These are phyloP conservation scores for Aspergillus sp. DNA, from an alignment of 2,329 filamentous ascomycete genomes.

Conservation along the genomic window DNA sequence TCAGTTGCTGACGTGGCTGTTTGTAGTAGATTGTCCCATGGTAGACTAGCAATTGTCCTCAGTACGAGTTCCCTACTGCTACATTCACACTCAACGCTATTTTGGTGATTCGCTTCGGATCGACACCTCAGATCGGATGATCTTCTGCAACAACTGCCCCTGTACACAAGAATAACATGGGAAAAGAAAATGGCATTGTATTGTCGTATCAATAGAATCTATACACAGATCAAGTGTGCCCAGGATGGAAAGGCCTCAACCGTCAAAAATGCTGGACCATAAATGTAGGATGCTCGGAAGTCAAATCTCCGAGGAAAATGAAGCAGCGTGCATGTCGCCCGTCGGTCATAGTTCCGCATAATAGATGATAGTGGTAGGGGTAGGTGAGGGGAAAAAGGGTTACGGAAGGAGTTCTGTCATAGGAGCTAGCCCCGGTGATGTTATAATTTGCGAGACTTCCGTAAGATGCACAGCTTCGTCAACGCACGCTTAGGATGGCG, in stretches of 20 bases:
- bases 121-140: neutral
- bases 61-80: neutral
- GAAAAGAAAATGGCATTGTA: neutral
- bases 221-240: neutral
- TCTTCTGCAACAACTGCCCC: neutral
- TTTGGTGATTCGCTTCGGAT: neutral
- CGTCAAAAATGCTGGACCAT: neutral
- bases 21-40: neutral
- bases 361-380: neutral
- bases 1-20: constrained; percentile 8
- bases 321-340: neutral
- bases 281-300: constrained; percentile 1
- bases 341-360: neutral
- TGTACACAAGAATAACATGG: neutral
- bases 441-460: neutral
- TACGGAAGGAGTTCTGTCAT: neutral
- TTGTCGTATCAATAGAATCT: neutral
- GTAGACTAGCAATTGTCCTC: too few relatives aligned
- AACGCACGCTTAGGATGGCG: neutral
- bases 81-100: neutral
- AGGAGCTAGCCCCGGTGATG: neutral
- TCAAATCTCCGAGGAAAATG: neutral
- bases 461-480: neutral
- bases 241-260: neutral
- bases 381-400: neutral